Conservation (phyloP, 352 stramenopile genomes). For the Globisporangium cystogenes region DNA sequence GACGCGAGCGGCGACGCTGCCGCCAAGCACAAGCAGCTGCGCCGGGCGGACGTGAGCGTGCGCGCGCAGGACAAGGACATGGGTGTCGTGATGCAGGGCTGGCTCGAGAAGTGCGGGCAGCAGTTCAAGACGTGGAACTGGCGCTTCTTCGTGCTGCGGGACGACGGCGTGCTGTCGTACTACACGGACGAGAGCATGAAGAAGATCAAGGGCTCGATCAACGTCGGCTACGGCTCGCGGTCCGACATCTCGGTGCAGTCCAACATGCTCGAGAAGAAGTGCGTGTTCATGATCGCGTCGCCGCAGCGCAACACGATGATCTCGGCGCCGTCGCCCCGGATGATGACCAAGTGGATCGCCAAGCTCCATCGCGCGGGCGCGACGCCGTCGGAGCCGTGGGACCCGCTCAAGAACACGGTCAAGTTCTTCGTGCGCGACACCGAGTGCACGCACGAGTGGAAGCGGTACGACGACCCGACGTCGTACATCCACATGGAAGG, state of each 20-base stretch:
- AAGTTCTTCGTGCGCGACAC: conserved; percentile 76
- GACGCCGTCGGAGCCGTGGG: conserved; percentile 59
- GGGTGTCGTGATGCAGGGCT: conserved; percentile 78
- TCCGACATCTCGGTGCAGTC: conserved; percentile 80
- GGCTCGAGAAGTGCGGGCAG: conserved; percentile 86
- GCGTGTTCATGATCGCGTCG: conserved; percentile 79
- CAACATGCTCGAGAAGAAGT: conserved; percentile 76
- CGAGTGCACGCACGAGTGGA: conserved; percentile 77
- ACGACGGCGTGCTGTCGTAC: conserved; percentile 78
- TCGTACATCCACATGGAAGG: conserved; percentile 88
- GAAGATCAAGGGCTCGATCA: conserved; percentile 75
- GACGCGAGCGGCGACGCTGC: not conserved
- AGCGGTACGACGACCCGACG: conserved; percentile 79
- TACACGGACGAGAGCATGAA: conserved; percentile 70
- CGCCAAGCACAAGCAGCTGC: conserved; percentile 4
- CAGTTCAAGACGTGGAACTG: conserved; percentile 90
- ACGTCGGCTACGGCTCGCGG: conserved; percentile 62
- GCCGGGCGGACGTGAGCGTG: conserved; percentile 27
- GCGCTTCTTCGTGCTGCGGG: conserved; percentile 82
- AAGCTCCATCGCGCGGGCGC: conserved; percentile 67
- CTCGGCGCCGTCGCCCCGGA: conserved; percentile 58
- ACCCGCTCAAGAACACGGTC: conserved; percentile 75
- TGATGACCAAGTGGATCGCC: conserved; percentile 84
- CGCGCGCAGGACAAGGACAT: conserved; percentile 44
- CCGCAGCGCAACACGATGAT: conserved; percentile 78